Evolutionary conservation across 148 eudicot genomes (phyloP), one percentile per base, ranked within the genome.

Genomic region (Chenopodium berlandieri): DNA sequence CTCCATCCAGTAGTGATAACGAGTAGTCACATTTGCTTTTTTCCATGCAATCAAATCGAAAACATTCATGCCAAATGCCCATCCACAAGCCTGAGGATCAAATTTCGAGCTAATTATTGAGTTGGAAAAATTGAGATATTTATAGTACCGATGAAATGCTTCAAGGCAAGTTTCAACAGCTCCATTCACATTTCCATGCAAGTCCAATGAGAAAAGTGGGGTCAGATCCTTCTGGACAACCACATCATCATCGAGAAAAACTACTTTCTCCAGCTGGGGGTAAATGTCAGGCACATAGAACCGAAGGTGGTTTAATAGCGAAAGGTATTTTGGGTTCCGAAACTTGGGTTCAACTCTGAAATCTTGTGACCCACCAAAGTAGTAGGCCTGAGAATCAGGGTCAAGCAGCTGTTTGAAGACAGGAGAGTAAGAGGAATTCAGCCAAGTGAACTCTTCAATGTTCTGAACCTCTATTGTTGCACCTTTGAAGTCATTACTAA

Each of bases 121-220:
- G 82, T 86, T 90, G 75, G 97, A 91, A 76, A 93, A 93, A 74
- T 93, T 93, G 67, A 93, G 90, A 73, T 91, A 93, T 40, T 93
- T 93, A 81, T 93, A 91, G 76, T 79, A 90, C 7, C 97, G 88
- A 81, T 91, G 97, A 82, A 87, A 91, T 62, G 92, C 88, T 84
- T 93, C 97, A 13, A 93, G 91, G 84, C 97, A 93, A 75, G 97
- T 93, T 86, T 93, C 97, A 6, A 93, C 97, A 0, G 97, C 97
- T 68, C 97, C 97, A 63, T 93, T 93, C 79, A 90, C 97, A 79
- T 91, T 93, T 58, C 94, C 93, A 37, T 93, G 97, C 83, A 93
- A 84, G 75, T 93, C 97, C 80, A 93, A 58, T 7, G 91, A 88
- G 79, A 93, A 93, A 17, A 93, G 91, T 32, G 93, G 91, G 52